Evolutionary conservation across 2,329 filamentous ascomycete species (phyloP).

Genomic region (Fusarium tanahbumbuense): DNA sequence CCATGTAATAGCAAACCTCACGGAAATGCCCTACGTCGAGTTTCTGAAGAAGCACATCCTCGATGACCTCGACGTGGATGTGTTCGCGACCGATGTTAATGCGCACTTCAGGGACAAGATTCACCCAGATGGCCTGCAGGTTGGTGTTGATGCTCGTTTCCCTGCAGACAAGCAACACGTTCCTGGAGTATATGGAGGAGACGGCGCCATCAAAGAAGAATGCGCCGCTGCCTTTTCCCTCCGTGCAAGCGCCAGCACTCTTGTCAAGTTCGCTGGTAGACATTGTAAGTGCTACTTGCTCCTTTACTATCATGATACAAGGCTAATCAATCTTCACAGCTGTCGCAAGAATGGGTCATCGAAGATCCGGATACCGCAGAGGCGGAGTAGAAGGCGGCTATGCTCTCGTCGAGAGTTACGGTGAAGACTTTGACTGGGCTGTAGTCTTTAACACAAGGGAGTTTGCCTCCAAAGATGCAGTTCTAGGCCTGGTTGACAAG

Average conservation of each 20-base stretch:
- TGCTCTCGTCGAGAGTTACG: not conserved
- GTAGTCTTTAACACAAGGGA: slow-evolving; percentile 34
- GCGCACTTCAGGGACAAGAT: slow-evolving; percentile 22
- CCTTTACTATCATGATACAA: fast-evolving
- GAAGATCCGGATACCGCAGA: not conserved
- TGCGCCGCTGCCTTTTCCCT: slow-evolving; percentile 25
- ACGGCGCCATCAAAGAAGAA: slow-evolving; percentile 39
- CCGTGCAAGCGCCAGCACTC: slow-evolving; percentile 28
- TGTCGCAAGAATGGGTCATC: slow-evolving; percentile 10
- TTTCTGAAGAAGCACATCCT: slow-evolving; percentile 33
- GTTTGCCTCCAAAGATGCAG: slow-evolving; percentile 2
- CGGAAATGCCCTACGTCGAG: slow-evolving; percentile 17
- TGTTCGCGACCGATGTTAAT: slow-evolving; percentile 12
- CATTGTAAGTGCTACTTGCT: slow-evolving; percentile 5
- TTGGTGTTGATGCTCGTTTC: slow-evolving; percentile 9
- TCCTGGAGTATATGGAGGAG: slow-evolving; percentile 17
- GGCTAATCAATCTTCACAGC: slow-evolving; percentile 1
- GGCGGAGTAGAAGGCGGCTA: slow-evolving; percentile 24
- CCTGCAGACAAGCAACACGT: slow-evolving; percentile 8
- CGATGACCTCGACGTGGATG: slow-evolving; percentile 18
- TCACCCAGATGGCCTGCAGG: slow-evolving; percentile 30
- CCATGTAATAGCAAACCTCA: slow-evolving; percentile 31
- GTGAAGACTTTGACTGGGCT: slow-evolving; percentile 17
- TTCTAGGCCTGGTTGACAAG: slow-evolving; percentile 17
- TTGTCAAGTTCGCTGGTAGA: slow-evolving; percentile 22